phyloP scores from a whole-genome alignment of 345 rosid species.

The Isatis tinctoria region DNA sequence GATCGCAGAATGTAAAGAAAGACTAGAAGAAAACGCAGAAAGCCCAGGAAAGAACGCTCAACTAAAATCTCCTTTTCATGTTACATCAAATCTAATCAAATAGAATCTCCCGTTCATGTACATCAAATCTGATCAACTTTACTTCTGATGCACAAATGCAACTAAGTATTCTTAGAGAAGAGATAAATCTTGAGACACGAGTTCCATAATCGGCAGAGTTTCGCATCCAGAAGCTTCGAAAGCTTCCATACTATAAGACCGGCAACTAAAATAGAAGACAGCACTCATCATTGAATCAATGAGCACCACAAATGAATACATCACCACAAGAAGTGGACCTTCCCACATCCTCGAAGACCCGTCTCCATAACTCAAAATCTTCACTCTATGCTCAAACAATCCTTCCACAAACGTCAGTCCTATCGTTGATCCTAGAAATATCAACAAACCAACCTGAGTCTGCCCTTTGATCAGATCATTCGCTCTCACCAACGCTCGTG shows the following conservation, averaged over 20 bases:
- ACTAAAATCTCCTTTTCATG: neutral
- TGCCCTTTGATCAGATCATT: constrained; percentile 71
- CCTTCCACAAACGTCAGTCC: constrained; percentile 78
- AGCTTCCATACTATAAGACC: constrained; percentile 42
- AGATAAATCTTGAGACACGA: neutral
- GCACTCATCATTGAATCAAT: constrained; percentile 82
- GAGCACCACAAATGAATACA: constrained; percentile 87
- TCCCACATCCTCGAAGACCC: constrained; percentile 94
- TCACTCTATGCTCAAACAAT: constrained; percentile 89
- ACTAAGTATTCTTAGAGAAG: neutral
- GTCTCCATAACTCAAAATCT: constrained; percentile 82
- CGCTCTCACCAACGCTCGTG: constrained; percentile 60
- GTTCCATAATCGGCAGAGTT: neutral
- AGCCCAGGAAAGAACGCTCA: neutral
- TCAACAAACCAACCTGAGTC: constrained; percentile 84
- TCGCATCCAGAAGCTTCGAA: constrained; percentile 14
- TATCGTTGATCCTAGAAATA: constrained; percentile 78
- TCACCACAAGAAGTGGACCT: constrained; percentile 78
- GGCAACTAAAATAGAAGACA: constrained; percentile 88
- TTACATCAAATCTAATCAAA: neutral
- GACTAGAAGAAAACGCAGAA: neutral
- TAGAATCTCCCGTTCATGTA: too few relatives aligned
- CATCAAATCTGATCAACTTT: neutral
- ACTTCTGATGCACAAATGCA: neutral
- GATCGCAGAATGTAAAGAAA: neutral